Percentiles rank a stretch among this genome's conserved stretches.
phyloP scores from a whole-genome alignment of 75 land plant species.

The Sequoia sempervirens region DNA sequence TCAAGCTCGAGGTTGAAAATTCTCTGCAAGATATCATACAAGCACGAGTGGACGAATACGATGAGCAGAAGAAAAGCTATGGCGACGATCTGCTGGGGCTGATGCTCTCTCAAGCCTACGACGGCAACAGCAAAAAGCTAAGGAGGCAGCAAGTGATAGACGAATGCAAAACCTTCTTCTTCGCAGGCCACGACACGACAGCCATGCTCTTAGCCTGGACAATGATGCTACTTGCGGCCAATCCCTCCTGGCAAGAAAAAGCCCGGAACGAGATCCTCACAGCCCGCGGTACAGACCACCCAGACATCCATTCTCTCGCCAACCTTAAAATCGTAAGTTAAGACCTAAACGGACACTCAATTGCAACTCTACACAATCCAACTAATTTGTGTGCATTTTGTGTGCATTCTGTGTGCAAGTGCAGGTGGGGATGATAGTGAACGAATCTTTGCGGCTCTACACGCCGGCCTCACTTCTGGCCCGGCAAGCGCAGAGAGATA shows the following conservation, averaged over 20 bases:
- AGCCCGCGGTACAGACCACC: neutral
- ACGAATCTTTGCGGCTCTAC: constrained; percentile 26
- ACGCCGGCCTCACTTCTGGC: constrained; percentile 16
- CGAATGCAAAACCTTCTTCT: constrained; percentile 41
- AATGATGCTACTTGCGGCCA: constrained; percentile 26
- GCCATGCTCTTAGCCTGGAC: constrained; percentile 30
- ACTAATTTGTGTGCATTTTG: neutral
- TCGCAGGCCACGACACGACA: constrained; percentile 43
- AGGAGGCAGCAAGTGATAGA: constrained; percentile 26
- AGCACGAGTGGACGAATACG: constrained; percentile 6
- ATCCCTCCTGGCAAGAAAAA: constrained; percentile 40
- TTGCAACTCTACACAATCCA: neutral
- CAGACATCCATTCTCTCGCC: constrained; percentile 13
- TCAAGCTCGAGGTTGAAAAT: constrained; percentile 14
- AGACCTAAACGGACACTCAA: no score
- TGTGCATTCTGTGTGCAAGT: neutral
- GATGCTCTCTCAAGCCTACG: constrained; percentile 25
- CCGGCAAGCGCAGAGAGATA: constrained; percentile 13
- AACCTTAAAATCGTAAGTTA: constrained; percentile 28
- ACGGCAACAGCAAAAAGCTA: neutral
- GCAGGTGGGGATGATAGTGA: constrained; percentile 27
- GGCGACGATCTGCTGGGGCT: constrained; percentile 37
- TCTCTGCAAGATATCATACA: constrained; percentile 24
- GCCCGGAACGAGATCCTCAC: constrained; percentile 31
- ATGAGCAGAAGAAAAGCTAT: neutral